Evolutionary conservation across 139 green algal species (phyloP), one percentile per base, ranked within the genome.

Genomic region (Edaphochlamys debaryana): DNA sequence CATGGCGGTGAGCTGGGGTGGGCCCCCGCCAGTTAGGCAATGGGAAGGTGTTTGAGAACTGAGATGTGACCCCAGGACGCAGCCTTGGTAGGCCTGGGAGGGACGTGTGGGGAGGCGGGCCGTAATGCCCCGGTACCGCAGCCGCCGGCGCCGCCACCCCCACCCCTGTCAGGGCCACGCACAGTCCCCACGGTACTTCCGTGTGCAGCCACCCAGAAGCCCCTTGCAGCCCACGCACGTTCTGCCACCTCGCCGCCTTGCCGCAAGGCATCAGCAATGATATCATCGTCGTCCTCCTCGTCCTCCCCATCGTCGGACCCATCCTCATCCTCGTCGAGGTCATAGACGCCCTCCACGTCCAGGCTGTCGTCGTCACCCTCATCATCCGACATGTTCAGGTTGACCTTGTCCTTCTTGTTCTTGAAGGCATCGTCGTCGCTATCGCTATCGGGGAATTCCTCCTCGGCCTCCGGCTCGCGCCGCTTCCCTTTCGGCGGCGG

Each of bases 351-450:
- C 67, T 91, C 88, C 29, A 86, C 84, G 62, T 95, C 90, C 20
- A 86, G 79, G 79, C 32, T 29, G 40, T 94, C 45, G 0, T 82
- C 82, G 3, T 88, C 54, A 27, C 85, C 82, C 48, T 93, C 90
- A 2, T 92, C 87, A 0, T 86, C 69, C 0, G 69, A 80, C 50
- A 84, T 69, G 30, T 90, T 72, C 38, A 94, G 70, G 30, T 68
- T 82, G 41, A 95, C n/a, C 32, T 90, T 87, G 68, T 92, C 87
- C 66, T 77, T 88, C 25, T 41, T 36, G 52, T 84, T 84, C 73
- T 93, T 76, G 58, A 92, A 92, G 8, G 56, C 84, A 27, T 93
- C 91, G 27, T 91, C 84, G 25, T 91, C 87, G 34, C 63, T 73
- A 41, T 66, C 76, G 32, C 42, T 73, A 0, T 29, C 32, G 9